Base-by-base conservation (phyloP, 2,329 filamentous ascomycete species). In the Penicillium rolfsii region DNA sequence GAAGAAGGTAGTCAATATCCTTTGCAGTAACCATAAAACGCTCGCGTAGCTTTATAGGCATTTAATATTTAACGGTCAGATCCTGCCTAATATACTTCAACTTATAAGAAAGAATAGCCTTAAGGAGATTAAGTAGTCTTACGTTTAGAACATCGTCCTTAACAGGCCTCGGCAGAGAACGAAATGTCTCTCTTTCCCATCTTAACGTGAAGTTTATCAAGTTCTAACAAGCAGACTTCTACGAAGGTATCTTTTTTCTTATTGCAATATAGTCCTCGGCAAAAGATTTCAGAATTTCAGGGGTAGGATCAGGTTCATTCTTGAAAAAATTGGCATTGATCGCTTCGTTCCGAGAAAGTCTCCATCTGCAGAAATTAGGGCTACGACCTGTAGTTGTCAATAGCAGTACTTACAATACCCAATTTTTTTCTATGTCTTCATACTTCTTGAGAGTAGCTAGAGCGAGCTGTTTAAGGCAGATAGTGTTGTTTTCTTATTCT, bases 201-300 rank as follows among this genome's bases (percentile, higher is more conserved):
- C 16, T 50, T 19, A 30, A 50, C 2, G 28, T 50, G 7, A 50
- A 50, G 7, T 35, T 50, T 12, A 50, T 50, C 0, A 50, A 22
- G 5, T 50, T 35, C 28, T 50, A 16, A 50, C 1, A 50, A 0
- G 16, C 28, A 22, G 48, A 22, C 16, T 50, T 22, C 48, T 50
- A 14, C 7, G 28, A 35, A 5, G 48, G 48, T 14, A 65, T 0
- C 5, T 48, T 61, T 35, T 56, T 57, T 7, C 40, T 30, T n/a
- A 11, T 55, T 16, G 24, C 24, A 58, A 68, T 61, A 36, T 62
- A 66, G 38, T 36, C 16, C 26, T 69, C 55, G 14, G 35, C 48
- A 24, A 69, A 67, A 9, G 26, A 53, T 59, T 69, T 69, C 1
- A 68, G 41, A 4, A 57, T 8, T n/a, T 64, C 4, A 0, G 52